Evolutionary conservation across 371 early-diverging fungal species (phyloP).

Genomic region (Amoeboaphelidium protococcarum): DNA sequence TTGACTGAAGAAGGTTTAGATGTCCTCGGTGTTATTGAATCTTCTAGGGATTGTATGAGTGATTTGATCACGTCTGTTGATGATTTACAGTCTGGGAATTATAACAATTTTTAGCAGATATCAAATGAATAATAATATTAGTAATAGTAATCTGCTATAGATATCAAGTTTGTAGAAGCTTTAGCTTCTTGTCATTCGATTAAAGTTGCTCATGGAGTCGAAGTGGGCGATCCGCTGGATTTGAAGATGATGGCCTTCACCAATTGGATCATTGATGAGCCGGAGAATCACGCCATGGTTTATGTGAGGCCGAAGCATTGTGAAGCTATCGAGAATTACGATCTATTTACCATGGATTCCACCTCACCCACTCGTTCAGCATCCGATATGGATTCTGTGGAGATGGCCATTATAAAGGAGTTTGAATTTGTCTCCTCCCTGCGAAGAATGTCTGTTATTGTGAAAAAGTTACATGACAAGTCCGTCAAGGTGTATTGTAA

Average conservation of each 20-base stretch:
- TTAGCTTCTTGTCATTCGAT: slow-evolving; percentile 92
- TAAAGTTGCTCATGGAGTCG: slow-evolving; percentile 59
- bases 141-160: too few relatives aligned
- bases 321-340: slow-evolving; percentile 5
- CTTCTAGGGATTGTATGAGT: neutral
- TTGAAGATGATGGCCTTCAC: slow-evolving; percentile 95
- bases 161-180: too few relatives aligned
- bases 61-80: neutral
- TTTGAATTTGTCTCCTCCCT: slow-evolving; percentile 86
- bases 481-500: slow-evolving; percentile 73
- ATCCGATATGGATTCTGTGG: slow-evolving; percentile 14
- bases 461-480: slow-evolving; percentile 16
- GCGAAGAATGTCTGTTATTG: slow-evolving; percentile 85
- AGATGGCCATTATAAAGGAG: slow-evolving; percentile 66
- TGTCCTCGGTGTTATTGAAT: slow-evolving; percentile 56
- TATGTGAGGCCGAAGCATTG: neutral
- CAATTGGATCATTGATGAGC: slow-evolving; percentile 67
- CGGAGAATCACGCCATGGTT: slow-evolving; percentile 6
- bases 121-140: neutral
- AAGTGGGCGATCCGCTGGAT: slow-evolving; percentile 95
- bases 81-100: neutral
- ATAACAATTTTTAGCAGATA: neutral
- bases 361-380: slow-evolving; percentile 42
- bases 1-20: slow-evolving; percentile 95
- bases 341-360: neutral